Percentiles rank a stretch among this genome's conserved stretches.
Conservation (phyloP, 106 monocot genomes). For the Posidonia australis region DNA sequence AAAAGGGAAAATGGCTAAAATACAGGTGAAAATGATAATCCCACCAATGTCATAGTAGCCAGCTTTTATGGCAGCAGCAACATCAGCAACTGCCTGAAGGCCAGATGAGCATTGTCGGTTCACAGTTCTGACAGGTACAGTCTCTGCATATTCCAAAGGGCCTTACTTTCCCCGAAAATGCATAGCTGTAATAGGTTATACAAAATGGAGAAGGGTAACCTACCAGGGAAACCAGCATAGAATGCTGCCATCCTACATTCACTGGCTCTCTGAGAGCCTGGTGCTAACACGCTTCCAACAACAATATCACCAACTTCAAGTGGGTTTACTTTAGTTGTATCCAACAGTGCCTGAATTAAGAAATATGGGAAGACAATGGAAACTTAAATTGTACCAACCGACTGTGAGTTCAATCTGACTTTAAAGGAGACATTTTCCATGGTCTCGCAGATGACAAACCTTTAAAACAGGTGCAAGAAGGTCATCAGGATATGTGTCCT, state of each 20-base stretch:
- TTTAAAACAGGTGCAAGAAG: conserved; percentile 32
- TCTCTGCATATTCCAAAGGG: conserved; percentile 31
- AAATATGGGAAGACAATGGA: background rate
- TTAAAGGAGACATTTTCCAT: no score
- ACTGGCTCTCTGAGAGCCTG: conserved; percentile 23
- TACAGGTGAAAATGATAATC: background rate
- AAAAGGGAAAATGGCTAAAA: background rate
- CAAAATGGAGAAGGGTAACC: background rate
- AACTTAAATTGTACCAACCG: no score
- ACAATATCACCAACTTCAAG: conserved; percentile 32
- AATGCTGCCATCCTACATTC: conserved; percentile 33
- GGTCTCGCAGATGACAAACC: conserved; percentile 7
- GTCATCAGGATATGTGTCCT: conserved; percentile 36
- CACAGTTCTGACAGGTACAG: conserved; percentile 84
- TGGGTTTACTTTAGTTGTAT: conserved; percentile 16
- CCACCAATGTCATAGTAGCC: conserved; percentile 94
- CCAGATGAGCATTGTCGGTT: conserved; percentile 97
- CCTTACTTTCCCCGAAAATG: background rate
- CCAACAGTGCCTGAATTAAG: conserved; percentile 13
- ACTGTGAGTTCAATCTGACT: no score
- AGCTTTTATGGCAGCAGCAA: conserved; percentile 90
- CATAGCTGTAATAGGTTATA: background rate
- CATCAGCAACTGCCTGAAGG: conserved; percentile 96
- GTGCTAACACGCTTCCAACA: conserved; percentile 24
- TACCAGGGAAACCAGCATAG: conserved; percentile 34